A percentile compares a stretch with the other conserved stretches of the same genome.
phyloP scores from a whole-genome alignment of 129 eudicot genomes.

The Arctium lappa region DNA sequence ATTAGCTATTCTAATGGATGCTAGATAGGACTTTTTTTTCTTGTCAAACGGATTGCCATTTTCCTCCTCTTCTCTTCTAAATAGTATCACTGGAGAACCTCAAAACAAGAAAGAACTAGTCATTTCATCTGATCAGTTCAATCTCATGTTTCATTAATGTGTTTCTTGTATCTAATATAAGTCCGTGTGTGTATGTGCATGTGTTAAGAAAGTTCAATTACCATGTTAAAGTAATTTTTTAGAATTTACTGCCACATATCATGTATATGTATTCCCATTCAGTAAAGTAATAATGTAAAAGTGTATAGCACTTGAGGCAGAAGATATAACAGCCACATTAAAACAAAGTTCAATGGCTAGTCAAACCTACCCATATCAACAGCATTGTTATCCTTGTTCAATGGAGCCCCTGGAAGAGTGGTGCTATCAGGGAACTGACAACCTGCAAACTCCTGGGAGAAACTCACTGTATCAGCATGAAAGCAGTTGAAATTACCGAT shows the following conservation, averaged over 20 bases:
- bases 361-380: slow-evolving; percentile 38
- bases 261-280: background rate
- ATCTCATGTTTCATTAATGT: background rate
- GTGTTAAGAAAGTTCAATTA: background rate
- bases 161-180: background rate
- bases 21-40: background rate
- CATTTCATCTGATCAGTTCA: background rate
- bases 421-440: slow-evolving; percentile 25
- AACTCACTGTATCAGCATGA: slow-evolving; percentile 14
- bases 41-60: background rate
- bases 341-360: slow-evolving; percentile 5
- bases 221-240: background rate
- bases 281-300: background rate
- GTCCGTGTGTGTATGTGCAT: background rate
- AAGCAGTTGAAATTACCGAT: background rate
- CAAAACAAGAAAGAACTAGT: background rate
- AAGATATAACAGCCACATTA: background rate
- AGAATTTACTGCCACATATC: background rate
- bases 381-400: slow-evolving; percentile 15
- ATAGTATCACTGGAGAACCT: background rate
- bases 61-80: background rate
- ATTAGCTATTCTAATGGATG: background rate
- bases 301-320: background rate
- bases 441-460: slow-evolving; percentile 43
- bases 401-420: slow-evolving; percentile 20